These are phyloP conservation scores for Phaffia rhodozyma DNA, from an alignment of 1,284 basidiomycete genomes.

Conservation along the genomic window DNA sequence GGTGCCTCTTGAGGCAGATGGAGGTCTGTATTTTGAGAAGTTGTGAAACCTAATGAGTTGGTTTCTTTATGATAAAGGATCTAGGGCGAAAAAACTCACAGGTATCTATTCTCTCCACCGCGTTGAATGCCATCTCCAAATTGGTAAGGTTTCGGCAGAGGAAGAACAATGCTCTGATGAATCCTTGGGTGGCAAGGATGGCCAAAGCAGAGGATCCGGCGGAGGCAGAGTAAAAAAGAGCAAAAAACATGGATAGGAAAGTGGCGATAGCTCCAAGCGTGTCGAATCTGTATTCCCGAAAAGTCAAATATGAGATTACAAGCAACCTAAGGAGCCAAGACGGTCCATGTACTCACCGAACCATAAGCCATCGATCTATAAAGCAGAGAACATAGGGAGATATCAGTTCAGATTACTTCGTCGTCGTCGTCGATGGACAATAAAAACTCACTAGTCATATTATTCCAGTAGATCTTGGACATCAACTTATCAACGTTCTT, in stretches of 20 bases:
- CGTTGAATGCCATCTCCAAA: conserved; percentile 48
- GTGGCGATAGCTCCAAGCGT: conserved; percentile 61
- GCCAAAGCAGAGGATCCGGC: conserved; percentile 73
- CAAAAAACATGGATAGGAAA: conserved; percentile 59
- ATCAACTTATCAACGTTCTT: conserved; percentile 54
- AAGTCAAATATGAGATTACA: not conserved
- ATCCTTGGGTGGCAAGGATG: conserved; percentile 52
- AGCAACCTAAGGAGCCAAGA: not conserved
- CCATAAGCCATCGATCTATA: conserved; percentile 27
- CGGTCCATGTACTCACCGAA: not conserved
- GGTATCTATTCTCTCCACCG: conserved; percentile 76
- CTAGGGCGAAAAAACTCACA: conserved; percentile 28
- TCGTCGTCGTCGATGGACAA: no score
- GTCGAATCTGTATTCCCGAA: conserved; percentile 54
- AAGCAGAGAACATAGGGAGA: no score
- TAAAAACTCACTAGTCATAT: conserved; percentile 22
- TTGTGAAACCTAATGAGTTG: not conserved
- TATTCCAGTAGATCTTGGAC: conserved; percentile 36
- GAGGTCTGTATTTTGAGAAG: conserved; percentile 39
- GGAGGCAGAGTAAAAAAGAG: conserved; percentile 52
- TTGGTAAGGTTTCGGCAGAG: conserved; percentile 35
- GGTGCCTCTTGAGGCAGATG: conserved; percentile 76
- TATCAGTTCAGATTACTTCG: no score
- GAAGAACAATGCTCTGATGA: conserved; percentile 32
- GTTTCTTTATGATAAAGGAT: not conserved